Evolutionary conservation across 2,329 filamentous ascomycete species (phyloP).

Genomic region (Microthyrium microscopicum): DNA sequence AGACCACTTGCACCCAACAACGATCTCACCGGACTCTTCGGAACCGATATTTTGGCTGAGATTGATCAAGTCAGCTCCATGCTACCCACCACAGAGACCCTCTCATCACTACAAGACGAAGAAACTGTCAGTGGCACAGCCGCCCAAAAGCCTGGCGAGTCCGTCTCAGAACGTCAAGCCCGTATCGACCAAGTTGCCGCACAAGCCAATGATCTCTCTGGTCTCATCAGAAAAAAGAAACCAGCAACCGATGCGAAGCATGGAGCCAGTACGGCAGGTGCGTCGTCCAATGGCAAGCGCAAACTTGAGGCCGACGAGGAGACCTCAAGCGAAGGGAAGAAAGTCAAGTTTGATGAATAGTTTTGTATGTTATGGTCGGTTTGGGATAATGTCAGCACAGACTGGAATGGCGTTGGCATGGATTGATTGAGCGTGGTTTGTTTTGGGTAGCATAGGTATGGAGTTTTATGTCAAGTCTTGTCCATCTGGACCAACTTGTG

Average conservation of each 20-base stretch:
- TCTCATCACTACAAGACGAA: slow-evolving; percentile 23
- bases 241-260: slow-evolving; percentile 10
- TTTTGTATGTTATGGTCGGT: too few relatives aligned
- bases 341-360: slow-evolving; percentile 8
- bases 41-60: neutral
- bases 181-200: slow-evolving; percentile 57
- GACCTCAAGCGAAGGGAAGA: slow-evolving; percentile 8
- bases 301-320: slow-evolving; percentile 9
- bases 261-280: neutral
- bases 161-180: slow-evolving; percentile 42
- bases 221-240: slow-evolving; percentile 56
- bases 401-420: too few relatives aligned
- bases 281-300: slow-evolving; percentile 8
- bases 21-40: neutral
- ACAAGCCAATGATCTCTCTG: slow-evolving; percentile 54
- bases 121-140: slow-evolving; percentile 48
- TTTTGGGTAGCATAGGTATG: too few relatives aligned
- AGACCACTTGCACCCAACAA: too few relatives aligned
- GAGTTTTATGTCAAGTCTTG: too few relatives aligned
- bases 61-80: neutral
- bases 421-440: too few relatives aligned
- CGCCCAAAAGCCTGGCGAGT: slow-evolving; percentile 45
- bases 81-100: neutral
- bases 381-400: too few relatives aligned
- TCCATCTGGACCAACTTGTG: too few relatives aligned